These are phyloP conservation scores for Aleurites moluccanus DNA, from an alignment of 441 rosid species.

Conservation along the genomic window DNA sequence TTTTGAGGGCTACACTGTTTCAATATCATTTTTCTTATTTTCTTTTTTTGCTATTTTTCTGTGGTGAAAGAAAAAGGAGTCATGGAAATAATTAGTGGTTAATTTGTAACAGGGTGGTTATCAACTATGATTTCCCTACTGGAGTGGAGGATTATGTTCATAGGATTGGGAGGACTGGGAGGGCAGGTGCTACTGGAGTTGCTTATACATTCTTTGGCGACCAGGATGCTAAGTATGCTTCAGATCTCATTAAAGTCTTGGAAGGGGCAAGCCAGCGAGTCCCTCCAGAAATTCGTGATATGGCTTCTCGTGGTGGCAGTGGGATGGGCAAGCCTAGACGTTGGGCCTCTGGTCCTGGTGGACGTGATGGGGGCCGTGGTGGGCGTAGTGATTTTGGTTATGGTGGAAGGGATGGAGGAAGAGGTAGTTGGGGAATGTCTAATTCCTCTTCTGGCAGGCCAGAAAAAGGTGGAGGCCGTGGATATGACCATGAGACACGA, in stretches of 20 bases:
- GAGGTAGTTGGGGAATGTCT: constrained; percentile 45
- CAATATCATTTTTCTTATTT: neutral
- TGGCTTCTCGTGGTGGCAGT: constrained; percentile 89
- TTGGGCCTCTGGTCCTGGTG: constrained; percentile 66
- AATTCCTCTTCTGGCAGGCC: constrained; percentile 35
- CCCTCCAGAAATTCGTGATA: constrained; percentile 78
- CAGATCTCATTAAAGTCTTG: constrained; percentile 81
- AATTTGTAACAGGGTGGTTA: constrained; percentile 62
- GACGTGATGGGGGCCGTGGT: constrained; percentile 58
- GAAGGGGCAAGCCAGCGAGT: constrained; percentile 94
- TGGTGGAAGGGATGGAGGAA: constrained; percentile 50
- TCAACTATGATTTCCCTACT: constrained; percentile 94
- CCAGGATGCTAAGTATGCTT: constrained; percentile 91
- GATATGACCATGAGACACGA: constrained; percentile 44
- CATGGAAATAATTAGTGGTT: constrained; percentile 4
- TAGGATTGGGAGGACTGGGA: constrained; percentile 97
- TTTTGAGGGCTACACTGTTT: neutral
- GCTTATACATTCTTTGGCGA: constrained; percentile 87
- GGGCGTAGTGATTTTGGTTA: constrained; percentile 50
- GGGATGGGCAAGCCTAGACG: constrained; percentile 67
- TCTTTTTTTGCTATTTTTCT: neutral
- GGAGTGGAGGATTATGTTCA: constrained; percentile 99
- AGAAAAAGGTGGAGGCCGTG: constrained; percentile 51
- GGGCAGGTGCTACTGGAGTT: constrained; percentile 97
- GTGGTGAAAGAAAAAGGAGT: neutral